These are phyloP conservation scores for Aureobasidium sp. DNA, from an alignment of 2,329 filamentous ascomycete species.

Conservation along the genomic window DNA sequence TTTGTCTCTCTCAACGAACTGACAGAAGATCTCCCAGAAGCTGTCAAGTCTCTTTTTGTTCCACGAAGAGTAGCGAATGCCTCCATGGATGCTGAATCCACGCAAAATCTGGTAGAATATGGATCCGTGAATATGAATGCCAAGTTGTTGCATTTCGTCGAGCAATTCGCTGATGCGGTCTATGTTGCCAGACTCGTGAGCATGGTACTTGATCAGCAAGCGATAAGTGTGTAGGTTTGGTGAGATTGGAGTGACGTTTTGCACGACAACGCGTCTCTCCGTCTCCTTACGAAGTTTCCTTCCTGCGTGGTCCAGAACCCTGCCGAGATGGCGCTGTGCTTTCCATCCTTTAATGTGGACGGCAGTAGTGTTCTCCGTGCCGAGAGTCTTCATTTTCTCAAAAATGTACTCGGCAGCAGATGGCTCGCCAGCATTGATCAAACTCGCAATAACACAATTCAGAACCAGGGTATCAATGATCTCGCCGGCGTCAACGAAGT, in stretches of 20 bases:
- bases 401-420: constrained; percentile 74
- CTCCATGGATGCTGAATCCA: constrained; percentile 71
- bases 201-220: constrained; percentile 70
- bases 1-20: constrained; percentile 43
- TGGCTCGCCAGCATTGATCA: constrained; percentile 70
- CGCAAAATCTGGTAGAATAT: constrained; percentile 78
- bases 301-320: constrained; percentile 40
- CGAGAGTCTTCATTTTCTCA: constrained; percentile 66
- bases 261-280: constrained; percentile 49
- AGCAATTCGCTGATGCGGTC: constrained; percentile 63
- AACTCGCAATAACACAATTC: constrained; percentile 75
- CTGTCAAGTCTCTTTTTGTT: constrained; percentile 58
- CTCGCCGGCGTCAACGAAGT: constrained; percentile 78
- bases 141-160: constrained; percentile 68
- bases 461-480: constrained; percentile 81
- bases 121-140: constrained; percentile 63
- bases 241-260: constrained; percentile 57
- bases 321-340: constrained; percentile 37
- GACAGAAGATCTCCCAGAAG: constrained; percentile 47
- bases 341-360: constrained; percentile 35
- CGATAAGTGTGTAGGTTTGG: constrained; percentile 76
- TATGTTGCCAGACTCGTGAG: constrained; percentile 61
- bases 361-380: constrained; percentile 33
- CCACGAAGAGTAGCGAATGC: constrained; percentile 61
- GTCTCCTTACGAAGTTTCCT: constrained; percentile 37